Evolutionary conservation across 768 basidiomycete species (phyloP), one percentile per base, ranked within the genome.

Genomic region (Lentinula guzmanii): DNA sequence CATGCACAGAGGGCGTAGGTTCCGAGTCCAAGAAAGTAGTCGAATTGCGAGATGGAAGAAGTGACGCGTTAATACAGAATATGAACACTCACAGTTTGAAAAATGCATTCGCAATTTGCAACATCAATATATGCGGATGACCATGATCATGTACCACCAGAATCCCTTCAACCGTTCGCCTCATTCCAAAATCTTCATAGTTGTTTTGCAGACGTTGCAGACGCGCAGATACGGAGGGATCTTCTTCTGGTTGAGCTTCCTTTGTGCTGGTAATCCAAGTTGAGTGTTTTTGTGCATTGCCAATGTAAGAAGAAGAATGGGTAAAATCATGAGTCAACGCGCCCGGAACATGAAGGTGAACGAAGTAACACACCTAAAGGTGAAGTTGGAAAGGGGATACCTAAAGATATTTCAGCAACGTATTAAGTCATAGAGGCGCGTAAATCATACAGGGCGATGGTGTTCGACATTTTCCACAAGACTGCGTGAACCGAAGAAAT

Each of bases 71-170:
- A 59, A 10, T 5, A n/a, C 35, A 31, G 61, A 3, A 50, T 45
- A 48, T 48, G 9, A 39, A 52, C n/a, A 79, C 90, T 68, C 68
- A 94, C 93, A 99, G 86, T 74, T 98, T 98, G 83, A 98, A 98
- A 75, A 98, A 99, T 15, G 95, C 94, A 72, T 97, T 98, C 21
- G 95, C 97, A 70, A 99, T 97, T 70, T 98, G 97, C 5, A 98
- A 83, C 89, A 98, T 95, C 65, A 99, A 85, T 63, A 98, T 93
- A 69, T 99, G 96, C 1, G 96, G 95, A 69, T 96, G 93, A 0
- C 95, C 96, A 67, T 98, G 95, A 71, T 98, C 95, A 74, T 97
- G 93, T 5, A 95, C 94, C 60, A 95, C 89, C 5, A 93, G 80
- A 54, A 91, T 86, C 51, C 86, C 93, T 69, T 97, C 95, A 7